These are phyloP conservation scores for Lepidium aucheri DNA, from an alignment of 345 rosid species.

Conservation along the genomic window DNA sequence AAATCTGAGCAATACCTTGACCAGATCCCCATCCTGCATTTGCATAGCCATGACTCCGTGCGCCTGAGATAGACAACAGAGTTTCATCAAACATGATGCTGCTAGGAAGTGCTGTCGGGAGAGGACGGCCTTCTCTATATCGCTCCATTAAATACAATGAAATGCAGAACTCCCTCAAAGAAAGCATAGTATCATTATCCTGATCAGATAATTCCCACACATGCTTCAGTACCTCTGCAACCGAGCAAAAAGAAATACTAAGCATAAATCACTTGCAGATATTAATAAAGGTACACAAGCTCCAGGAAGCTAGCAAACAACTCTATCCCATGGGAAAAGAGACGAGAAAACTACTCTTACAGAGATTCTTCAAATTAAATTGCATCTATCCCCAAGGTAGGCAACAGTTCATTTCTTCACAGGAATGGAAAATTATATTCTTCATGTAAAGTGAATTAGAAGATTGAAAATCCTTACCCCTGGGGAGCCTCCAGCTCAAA, in stretches of 20 bases:
- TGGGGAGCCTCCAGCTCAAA: constrained; percentile 94
- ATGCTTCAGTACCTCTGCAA: constrained; percentile 85
- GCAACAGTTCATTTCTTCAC: not conserved
- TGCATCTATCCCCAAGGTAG: constrained; percentile 1
- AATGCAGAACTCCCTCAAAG: constrained; percentile 94
- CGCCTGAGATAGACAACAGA: constrained; percentile 75
- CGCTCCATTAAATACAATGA: constrained; percentile 97
- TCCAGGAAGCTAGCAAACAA: not conserved
- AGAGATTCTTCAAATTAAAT: not conserved
- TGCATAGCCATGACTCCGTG: constrained; percentile 53
- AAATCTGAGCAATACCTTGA: constrained; percentile 45
- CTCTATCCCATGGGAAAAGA: constrained; percentile 2
- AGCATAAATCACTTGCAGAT: constrained; percentile 1
- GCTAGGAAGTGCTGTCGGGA: constrained; percentile 75
- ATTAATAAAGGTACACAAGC: not conserved
- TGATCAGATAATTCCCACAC: constrained; percentile 99
- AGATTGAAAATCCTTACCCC: constrained; percentile 47
- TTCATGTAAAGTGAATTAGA: constrained; percentile 1
- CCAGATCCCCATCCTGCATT: constrained; percentile 70
- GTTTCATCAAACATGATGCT: constrained; percentile 80
- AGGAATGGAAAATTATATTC: not conserved
- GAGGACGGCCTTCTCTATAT: constrained; percentile 85
- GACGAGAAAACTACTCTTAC: not conserved
- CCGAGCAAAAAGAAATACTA: constrained; percentile 16
- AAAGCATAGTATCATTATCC: constrained; percentile 97